phyloP scores from a whole-genome alignment of 129 eudicot genomes.

The Rutidosis leptorrhynchoides region DNA sequence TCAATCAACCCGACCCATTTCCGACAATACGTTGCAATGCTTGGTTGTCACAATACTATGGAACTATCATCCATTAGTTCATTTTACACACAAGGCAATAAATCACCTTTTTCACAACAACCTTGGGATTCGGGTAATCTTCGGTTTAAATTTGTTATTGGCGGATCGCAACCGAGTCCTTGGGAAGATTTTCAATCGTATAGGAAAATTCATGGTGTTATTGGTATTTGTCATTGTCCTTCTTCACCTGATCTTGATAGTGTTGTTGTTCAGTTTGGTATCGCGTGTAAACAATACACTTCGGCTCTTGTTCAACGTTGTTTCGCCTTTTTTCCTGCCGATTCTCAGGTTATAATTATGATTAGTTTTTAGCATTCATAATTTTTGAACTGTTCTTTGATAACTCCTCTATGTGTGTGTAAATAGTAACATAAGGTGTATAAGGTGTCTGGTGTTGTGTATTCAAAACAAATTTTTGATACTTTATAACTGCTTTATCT shows the following conservation, averaged over 20 bases:
- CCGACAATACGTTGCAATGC: conserved; percentile 73
- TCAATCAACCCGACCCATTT: conserved; percentile 51
- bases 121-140: conserved; percentile 80
- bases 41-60: conserved; percentile 54
- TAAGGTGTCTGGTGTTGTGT: not conserved
- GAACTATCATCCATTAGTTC: conserved; percentile 73
- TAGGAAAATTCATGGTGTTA: conserved; percentile 66
- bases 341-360: conserved; percentile 60
- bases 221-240: conserved; percentile 85
- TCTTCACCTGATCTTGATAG: conserved; percentile 68
- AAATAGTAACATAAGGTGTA: not conserved
- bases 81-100: conserved; percentile 80
- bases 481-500: too few relatives aligned
- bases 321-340: conserved; percentile 83
- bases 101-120: conserved; percentile 76
- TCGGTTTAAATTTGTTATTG: conserved; percentile 73
- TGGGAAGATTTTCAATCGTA: conserved; percentile 97
- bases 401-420: too few relatives aligned
- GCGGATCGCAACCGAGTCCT: conserved; percentile 72
- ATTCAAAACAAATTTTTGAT: too few relatives aligned
- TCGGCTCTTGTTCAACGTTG: conserved; percentile 71
- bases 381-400: not conserved
- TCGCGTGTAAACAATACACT: conserved; percentile 48
- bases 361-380: not conserved
- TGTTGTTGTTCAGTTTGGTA: conserved; percentile 42